Evolutionary conservation across 2,329 filamentous ascomycete genomes (phyloP), one percentile per base, ranked within the genome.

Genomic region (Bipolaris sorokiniana): DNA sequence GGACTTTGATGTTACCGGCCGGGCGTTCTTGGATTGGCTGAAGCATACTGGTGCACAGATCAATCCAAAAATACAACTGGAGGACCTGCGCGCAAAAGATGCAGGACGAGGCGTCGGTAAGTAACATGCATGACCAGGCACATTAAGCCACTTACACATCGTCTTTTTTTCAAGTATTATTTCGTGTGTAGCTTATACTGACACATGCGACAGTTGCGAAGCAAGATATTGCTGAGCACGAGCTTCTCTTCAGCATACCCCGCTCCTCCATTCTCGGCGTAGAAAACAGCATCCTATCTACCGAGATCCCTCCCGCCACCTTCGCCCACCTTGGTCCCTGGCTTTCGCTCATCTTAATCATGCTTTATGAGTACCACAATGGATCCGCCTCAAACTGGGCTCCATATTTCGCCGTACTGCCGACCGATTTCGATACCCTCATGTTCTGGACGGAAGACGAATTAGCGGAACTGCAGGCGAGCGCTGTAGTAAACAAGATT

Each of bases 371-470:
- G 78, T 81, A 82, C 59, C 82, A 87, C 75, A 73, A 79, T 48
- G 80, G 87, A 76, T 48, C 79, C 67, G 58, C 77, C 1, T 96
- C 92, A 1, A 78, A 77, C 7, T 97, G 92, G 92, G 85, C 86
- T 62, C 82, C 87, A 0, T 97, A 97, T 75, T 87, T 96, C 64
- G 83, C 87, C 55, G 81, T 96, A 18, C 82, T 97, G 5, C 92
- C 92, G 2, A 58, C 66, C 13, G 63, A 72, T 31, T 97, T 97
- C 70, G 86, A 95, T 73, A 96, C 91, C 2, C 84, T 94, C 63
- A 97, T 97, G 90, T 97, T 93, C 78, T 97, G 93, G 93, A 80
- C 84, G 1, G 79, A 83, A 0, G 78, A 80, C 1, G 92, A 97
- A 73, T 81, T 97, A 2, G 77, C 80, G 0, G 82, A 89, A 67